A percentile compares a stretch with the other conserved stretches of the same genome.
phyloP scores from a whole-genome alignment of 148 eudicot genomes.

The Spergularia bocconei region DNA sequence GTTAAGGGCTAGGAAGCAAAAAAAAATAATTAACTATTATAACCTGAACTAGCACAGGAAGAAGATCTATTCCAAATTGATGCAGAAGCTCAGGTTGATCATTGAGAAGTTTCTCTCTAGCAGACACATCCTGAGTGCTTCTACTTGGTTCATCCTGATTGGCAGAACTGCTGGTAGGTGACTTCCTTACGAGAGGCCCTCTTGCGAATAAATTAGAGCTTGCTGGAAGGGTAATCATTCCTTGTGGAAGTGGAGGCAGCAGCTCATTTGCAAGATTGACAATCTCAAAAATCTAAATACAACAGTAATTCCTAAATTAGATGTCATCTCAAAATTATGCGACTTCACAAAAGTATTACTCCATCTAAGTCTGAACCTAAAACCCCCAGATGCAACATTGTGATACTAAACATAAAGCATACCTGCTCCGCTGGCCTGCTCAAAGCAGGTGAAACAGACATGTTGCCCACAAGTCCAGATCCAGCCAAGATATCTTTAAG shows the following conservation, averaged over 20 bases:
- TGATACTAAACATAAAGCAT: constrained; percentile 14
- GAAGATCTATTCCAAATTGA: constrained; percentile 91
- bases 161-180: constrained; percentile 53
- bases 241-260: constrained; percentile 94
- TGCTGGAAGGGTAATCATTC: constrained; percentile 77
- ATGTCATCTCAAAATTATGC: neutral
- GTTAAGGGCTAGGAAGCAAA: neutral
- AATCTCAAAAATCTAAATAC: constrained; percentile 78
- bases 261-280: constrained; percentile 98
- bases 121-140: constrained; percentile 51
- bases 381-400: neutral
- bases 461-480: constrained; percentile 74
- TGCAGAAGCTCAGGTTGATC: constrained; percentile 93
- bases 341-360: too few species aligned
- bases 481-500: constrained; percentile 86
- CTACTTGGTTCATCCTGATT: constrained; percentile 62
- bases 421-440: constrained; percentile 99
- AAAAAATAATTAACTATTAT: neutral
- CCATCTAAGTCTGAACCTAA: neutral
- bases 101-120: constrained; percentile 67
- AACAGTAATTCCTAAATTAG: constrained; percentile 11
- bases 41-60: constrained; percentile 93
- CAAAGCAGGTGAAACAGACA: constrained; percentile 86
- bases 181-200: constrained; percentile 61
- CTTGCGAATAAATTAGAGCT: constrained; percentile 54